Conservation (phyloP, 2,329 filamentous ascomycete species). For the Ceratocystis ficicola region DNA sequence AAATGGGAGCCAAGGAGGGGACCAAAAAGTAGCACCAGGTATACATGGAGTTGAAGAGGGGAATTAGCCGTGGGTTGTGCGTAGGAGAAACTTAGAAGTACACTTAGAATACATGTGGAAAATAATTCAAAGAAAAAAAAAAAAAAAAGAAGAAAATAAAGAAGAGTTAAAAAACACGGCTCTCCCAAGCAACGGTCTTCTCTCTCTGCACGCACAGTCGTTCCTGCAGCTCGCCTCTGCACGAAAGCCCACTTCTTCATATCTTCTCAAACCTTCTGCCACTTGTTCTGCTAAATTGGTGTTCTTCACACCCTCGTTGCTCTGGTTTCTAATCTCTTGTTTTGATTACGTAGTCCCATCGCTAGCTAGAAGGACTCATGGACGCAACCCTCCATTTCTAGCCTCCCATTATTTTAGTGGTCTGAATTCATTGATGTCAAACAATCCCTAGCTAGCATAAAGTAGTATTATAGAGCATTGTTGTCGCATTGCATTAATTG, state of each 20-base stretch:
- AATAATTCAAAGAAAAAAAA: neutral
- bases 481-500: neutral
- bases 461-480: neutral
- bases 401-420: neutral
- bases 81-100: too few species aligned
- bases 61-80: too few species aligned
- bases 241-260: conserved; percentile 9
- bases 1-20: neutral
- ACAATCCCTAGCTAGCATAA: neutral
- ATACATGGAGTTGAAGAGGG: too few species aligned
- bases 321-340: conserved; percentile 2
- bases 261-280: neutral
- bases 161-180: neutral
- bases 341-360: neutral
- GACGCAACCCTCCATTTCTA: neutral
- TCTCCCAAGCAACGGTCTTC: neutral
- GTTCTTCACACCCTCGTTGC: neutral
- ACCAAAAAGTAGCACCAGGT: too few species aligned
- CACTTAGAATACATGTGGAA: neutral
- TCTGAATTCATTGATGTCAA: neutral
- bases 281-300: neutral
- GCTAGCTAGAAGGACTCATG: too few species aligned
- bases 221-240: conserved; percentile 19
- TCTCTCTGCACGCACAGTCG: neutral
- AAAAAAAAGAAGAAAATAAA: neutral